Evolutionary conservation across 805 yeast genomes (phyloP), one percentile per base, ranked within the genome.

Genomic region (Komagataella mondaviorum): DNA sequence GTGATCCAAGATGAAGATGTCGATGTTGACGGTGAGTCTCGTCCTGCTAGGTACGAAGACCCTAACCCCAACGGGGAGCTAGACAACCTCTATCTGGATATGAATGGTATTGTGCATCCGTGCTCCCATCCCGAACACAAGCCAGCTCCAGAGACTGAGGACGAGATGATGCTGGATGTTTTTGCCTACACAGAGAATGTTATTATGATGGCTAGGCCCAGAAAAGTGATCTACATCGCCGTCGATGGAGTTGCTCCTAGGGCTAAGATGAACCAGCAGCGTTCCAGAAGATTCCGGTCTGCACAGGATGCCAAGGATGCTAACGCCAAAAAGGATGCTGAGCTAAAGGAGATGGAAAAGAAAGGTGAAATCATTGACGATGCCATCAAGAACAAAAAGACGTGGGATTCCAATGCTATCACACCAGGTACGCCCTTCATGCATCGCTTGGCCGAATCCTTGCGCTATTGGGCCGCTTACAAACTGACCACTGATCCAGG

Each of bases 71-170:
- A 93, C 67, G 99, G 98, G 23, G 99, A 93, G 68, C 70, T 89
- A 48, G 98, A 93, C 64, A 93, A 93, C 63, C 67, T 93, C 49
- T 93, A 93, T 63, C 72, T 93, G 55, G 99, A 93, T 69, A 93
- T 93, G 99, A 93, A 93, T 64, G 99, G 98, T 71, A 93, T 93
- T 62, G 99, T 93, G 4, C 99, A 93, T 71, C 99, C 99, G 1
- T 93, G 98, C 72, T 85, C 97, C 2, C 99, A 93, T 66, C 99
- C 99, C 0, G 99, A 91, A 62, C 86, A 91, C 57, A 84, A 84
- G 58, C 96, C 96, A 0, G 84, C 99, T 0, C 99, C 99, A 10
- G 95, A 83, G 58, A 89, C 91, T 0, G 99, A 93, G 61, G 96
- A 89, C 54, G 97, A 93, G 62, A 93, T 93, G 99, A 81, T 93